Evolutionary conservation across 163 green algal genomes (phyloP), one percentile per base, ranked within the genome.

Genomic region (Coccomyxa subellipsoidea): DNA sequence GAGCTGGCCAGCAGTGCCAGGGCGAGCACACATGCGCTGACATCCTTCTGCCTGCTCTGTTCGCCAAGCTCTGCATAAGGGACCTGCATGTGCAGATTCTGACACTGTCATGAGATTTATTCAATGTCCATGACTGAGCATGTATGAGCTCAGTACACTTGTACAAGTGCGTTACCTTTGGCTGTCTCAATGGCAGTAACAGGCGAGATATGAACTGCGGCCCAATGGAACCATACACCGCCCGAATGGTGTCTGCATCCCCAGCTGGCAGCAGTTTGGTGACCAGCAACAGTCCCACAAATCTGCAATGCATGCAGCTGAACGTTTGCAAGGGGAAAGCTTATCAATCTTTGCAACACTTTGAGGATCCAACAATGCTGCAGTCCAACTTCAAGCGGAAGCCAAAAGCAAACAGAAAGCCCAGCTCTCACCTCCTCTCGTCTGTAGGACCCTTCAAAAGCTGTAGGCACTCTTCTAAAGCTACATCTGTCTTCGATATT

Each of bases 221-320:
- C 0, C 92, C 91, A 9, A 96, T 84, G 2, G 93, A 90, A 2
- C 88, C 79, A 34, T 93, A 71, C 27, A 95, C 89, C 0, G 72
- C 31, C 2, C 21, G 21, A 0, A 94, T 54, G 9, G 86, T 82
- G 18, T 39, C 77, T 1, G 81, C 79, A 77, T 89, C 83, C 39
- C 81, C 87, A 0, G 87, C 69, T 6, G 87, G 89, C 80, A 94
- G 84, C 38, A 94, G 81, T 77, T 91, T 90, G 9, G 92, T 94
- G 8, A 93, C 91, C 59, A 96, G 82, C 37, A 96, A 84, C 69
- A 96, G 86, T 5, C 93, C 93, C 7, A 94, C 92, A 84, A 96
- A 93, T 82, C 92, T 96, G 89, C 77, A 73, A 6, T 1, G 23
- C 10, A 23, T 4, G 47, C 15, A 75, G 0, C 73, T 29, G n/a